A percentile compares a stretch with the other conserved stretches of the same genome.
Conservation (phyloP, 331 rosid species). For the Erythrophleum ivorense region DNA sequence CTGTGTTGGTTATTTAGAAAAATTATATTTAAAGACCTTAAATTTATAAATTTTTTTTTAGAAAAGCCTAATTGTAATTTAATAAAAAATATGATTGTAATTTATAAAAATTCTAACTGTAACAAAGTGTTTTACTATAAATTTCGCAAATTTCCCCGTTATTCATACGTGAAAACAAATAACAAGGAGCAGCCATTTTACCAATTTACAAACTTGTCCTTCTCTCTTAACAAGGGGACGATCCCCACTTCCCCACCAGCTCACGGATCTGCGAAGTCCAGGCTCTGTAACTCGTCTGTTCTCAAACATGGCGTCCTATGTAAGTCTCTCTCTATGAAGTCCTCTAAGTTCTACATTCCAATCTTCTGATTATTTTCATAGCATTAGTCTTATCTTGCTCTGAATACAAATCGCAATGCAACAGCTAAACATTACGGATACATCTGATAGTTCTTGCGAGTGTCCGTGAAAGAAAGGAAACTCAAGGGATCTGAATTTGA, state of each 20-base stretch:
- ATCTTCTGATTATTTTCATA: background rate
- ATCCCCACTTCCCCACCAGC: background rate
- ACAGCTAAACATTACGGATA: conserved; percentile 11
- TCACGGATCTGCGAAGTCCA: background rate
- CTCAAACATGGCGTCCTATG: conserved; percentile 46
- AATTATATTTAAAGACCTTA: too few relatives aligned
- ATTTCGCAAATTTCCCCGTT: too few relatives aligned
- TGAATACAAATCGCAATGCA: conserved; percentile 11
- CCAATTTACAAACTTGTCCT: conserved; percentile 38
- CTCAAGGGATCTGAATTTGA: background rate
- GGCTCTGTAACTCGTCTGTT: conserved; percentile 2
- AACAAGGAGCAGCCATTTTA: background rate
- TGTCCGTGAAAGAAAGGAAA: background rate
- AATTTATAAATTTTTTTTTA: too few relatives aligned
- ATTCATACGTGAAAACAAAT: background rate
- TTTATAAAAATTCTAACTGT: too few relatives aligned
- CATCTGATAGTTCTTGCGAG: background rate
- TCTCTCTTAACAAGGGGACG: background rate
- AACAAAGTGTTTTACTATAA: too few relatives aligned
- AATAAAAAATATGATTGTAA: too few relatives aligned
- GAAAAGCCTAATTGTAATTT: too few relatives aligned
- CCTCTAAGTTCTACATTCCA: background rate
- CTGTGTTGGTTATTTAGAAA: too few relatives aligned
- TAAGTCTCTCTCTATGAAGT: conserved; percentile 32
- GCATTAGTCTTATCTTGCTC: conserved; percentile 1